Conservation (phyloP, 2,329 filamentous ascomycete genomes). For the Amauroascus niger region DNA sequence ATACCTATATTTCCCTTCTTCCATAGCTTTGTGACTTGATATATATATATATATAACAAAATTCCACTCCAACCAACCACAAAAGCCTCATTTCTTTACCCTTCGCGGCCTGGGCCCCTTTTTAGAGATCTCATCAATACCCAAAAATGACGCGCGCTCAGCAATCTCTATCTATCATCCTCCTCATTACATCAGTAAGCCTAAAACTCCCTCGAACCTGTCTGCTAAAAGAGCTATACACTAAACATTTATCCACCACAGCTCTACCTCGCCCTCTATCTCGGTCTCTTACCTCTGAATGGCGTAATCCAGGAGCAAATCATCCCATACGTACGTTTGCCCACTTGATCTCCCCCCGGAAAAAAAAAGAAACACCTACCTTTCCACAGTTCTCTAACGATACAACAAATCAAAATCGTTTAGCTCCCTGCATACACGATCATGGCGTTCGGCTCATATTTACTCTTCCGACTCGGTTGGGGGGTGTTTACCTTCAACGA, state of each 20-base stretch:
- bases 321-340: conserved; percentile 79
- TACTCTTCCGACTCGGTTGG: conserved; percentile 83
- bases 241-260: conserved; percentile 31
- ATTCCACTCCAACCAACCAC: no score
- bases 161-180: conserved; percentile 79
- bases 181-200: conserved; percentile 75
- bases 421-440: conserved; percentile 90
- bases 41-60: background rate
- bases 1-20: no score
- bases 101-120: background rate
- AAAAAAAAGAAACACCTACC: background rate
- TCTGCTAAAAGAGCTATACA: background rate
- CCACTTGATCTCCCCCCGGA: background rate
- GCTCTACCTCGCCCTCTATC: conserved; percentile 81
- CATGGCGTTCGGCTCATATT: conserved; percentile 81
- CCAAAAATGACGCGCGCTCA: conserved; percentile 76
- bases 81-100: background rate
- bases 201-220: background rate
- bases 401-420: background rate
- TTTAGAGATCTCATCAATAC: background rate
- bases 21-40: no score
- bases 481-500: conserved; percentile 96
- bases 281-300: conserved; percentile 74
- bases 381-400: background rate
- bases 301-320: conserved; percentile 69